phyloP scores from a whole-genome alignment of 257 asterid species.

The Asclepias syriaca region DNA sequence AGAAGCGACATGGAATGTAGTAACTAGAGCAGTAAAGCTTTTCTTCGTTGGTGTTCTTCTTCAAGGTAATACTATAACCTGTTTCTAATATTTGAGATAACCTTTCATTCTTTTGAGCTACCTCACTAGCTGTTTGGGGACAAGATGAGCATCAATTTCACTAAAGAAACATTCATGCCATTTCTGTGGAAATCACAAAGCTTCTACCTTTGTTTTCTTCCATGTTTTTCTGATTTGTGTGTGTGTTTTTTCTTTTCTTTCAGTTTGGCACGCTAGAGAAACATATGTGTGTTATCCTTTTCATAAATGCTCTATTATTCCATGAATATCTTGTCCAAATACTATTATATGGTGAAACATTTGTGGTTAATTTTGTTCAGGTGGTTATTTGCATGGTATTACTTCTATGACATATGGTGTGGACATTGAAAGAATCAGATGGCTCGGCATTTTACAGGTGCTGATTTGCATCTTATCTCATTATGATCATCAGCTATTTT shows the following conservation, averaged over 20 bases:
- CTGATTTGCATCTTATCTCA: neutral
- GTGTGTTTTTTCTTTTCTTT: neutral
- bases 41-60: slow-evolving; percentile 71
- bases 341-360: neutral
- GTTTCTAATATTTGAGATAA: neutral
- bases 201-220: neutral
- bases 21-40: slow-evolving; percentile 53
- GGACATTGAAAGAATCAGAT: slow-evolving; percentile 61
- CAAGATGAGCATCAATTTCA: neutral
- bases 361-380: slow-evolving; percentile 36
- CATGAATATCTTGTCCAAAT: neutral
- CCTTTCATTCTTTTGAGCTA: neutral
- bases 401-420: slow-evolving; percentile 84
- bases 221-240: neutral
- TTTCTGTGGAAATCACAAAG: neutral
- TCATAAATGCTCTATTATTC: neutral
- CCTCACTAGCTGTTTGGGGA: neutral
- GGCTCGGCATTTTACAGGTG: slow-evolving; percentile 88
- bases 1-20: slow-evolving; percentile 55
- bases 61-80: slow-evolving; percentile 50
- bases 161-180: neutral
- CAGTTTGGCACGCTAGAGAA: neutral
- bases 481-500: neutral
- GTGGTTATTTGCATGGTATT: slow-evolving; percentile 86
- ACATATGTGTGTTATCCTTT: neutral